Evolutionary conservation across 2,329 filamentous ascomycete genomes (phyloP), one percentile per base, ranked within the genome.

Genomic region (Zymoseptoria brevis): DNA sequence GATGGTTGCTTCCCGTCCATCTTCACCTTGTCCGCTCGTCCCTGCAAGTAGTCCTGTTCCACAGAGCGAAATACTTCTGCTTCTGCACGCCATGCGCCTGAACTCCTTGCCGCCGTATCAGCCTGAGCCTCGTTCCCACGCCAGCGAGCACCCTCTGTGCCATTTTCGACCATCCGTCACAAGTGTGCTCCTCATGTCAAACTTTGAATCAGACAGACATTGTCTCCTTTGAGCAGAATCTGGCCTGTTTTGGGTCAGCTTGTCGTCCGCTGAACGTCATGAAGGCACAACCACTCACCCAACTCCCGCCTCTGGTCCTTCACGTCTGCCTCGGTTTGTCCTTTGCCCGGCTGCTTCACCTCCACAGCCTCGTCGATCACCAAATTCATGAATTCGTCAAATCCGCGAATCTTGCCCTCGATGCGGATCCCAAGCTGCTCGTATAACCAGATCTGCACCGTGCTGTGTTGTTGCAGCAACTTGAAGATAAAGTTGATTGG

Each of bases 361-460:
- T 97, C 93, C 59, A 96, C 85, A 29, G 94, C 94, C 69, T 99
- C 91, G 72, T 99, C 94, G 66, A 96, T 83, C 48, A 97, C 94
- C 54, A 99, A 81, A 78, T 99, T 99, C 92, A 99, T 96, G 79
- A 97, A 99, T 76, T 99, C 94, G 74, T 99, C 94, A 67, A 99
- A 99, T 13, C 94, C 93, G 71, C 94, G 85, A 66, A 99, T 96
- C 79, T 93, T 96, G 63, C 94, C 94, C 78, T 97, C 92, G 71
- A 99, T 96, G 61, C 94, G 83, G 72, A 96, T 92, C 13, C 87
- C 86, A 57, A 97, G 80, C 81, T 99, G 94, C 79, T 99, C 94
- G 75, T 95, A 97, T 50, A 99, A 81, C 94, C 94, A 99, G 72
- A 99, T 89, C 69, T 89, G 90, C 48, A 97, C 90, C 1, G 88